Evolutionary conservation across 805 yeast genomes (phyloP).

Genomic region (Sungouiella blattae): DNA sequence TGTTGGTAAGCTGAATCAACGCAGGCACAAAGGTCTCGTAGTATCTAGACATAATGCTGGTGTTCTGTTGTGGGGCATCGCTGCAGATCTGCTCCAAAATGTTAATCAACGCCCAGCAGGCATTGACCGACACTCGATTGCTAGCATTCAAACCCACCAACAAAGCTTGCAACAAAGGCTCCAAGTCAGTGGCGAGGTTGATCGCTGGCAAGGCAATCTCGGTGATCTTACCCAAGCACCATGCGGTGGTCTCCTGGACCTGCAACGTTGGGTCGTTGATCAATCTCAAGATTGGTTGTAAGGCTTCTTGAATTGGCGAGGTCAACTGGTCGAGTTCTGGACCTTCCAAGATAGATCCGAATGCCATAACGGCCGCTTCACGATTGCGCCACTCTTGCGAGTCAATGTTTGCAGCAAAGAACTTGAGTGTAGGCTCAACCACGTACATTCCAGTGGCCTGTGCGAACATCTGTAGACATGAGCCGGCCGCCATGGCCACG

Average conservation of each 20-base stretch:
- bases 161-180: conserved; percentile 69
- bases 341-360: conserved; percentile 94
- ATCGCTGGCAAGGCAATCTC: conserved; percentile 80
- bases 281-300: conserved; percentile 70
- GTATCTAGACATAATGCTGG: conserved; percentile 71
- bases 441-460: conserved; percentile 84
- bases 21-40: conserved; percentile 68
- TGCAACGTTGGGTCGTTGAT: conserved; percentile 75
- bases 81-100: conserved; percentile 75
- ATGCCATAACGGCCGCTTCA: conserved; percentile 99
- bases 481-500: conserved; percentile 98
- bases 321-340: conserved; percentile 74
- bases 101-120: conserved; percentile 96
- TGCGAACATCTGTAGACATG: conserved; percentile 91
- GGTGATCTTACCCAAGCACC: conserved; percentile 97
- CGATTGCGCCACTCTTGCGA: conserved; percentile 69
- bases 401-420: conserved; percentile 73
- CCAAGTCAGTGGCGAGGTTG: conserved; percentile 60
- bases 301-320: conserved; percentile 72
- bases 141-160: conserved; percentile 82
- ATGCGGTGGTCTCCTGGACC: conserved; percentile 95
- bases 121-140: conserved; percentile 91
- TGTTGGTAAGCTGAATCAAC: conserved; percentile 64
- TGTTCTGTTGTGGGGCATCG: conserved; percentile 44
- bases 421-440: conserved; percentile 77